These are phyloP conservation scores for Scedosporium boydii DNA, from an alignment of 2,329 filamentous ascomycete species.

Conservation along the genomic window DNA sequence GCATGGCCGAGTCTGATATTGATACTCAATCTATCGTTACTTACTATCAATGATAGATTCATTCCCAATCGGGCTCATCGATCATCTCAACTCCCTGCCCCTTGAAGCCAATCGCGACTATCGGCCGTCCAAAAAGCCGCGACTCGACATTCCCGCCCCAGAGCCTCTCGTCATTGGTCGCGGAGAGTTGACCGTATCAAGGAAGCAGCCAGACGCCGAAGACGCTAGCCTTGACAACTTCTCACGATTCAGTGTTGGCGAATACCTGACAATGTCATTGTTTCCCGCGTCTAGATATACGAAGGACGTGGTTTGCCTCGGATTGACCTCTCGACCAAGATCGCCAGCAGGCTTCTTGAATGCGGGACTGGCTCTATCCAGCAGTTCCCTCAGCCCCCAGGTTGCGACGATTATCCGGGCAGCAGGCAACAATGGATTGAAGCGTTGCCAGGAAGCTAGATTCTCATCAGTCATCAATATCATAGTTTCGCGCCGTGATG, in stretches of 20 bases:
- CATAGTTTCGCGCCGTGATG: slow-evolving; percentile 9
- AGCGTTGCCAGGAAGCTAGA: not conserved
- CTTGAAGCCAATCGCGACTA: slow-evolving; percentile 8
- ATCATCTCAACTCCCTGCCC: slow-evolving; percentile 14
- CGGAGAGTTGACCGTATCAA: not conserved
- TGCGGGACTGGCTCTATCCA: not conserved
- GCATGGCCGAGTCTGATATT: not conserved
- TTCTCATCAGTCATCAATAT: not conserved
- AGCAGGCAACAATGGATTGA: not conserved
- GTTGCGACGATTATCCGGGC: not conserved
- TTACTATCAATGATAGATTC: slow-evolving; percentile 11
- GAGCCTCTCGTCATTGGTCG: not conserved
- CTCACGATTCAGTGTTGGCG: not conserved
- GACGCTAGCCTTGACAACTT: not conserved
- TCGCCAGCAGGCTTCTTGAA: not conserved
- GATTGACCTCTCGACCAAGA: not conserved
- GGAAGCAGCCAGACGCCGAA: not conserved
- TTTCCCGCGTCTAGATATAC: not conserved
- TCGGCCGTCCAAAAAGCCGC: not conserved
- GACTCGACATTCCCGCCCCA: not conserved
- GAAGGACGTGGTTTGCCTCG: not conserved
- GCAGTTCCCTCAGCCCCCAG: not conserved
- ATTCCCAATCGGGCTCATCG: slow-evolving; percentile 15
- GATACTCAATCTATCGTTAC: not conserved
- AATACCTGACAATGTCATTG: not conserved